Evolutionary conservation across 495 filamentous ascomycete species (phyloP).

Genomic region (Astrothelium subdiscretum): DNA sequence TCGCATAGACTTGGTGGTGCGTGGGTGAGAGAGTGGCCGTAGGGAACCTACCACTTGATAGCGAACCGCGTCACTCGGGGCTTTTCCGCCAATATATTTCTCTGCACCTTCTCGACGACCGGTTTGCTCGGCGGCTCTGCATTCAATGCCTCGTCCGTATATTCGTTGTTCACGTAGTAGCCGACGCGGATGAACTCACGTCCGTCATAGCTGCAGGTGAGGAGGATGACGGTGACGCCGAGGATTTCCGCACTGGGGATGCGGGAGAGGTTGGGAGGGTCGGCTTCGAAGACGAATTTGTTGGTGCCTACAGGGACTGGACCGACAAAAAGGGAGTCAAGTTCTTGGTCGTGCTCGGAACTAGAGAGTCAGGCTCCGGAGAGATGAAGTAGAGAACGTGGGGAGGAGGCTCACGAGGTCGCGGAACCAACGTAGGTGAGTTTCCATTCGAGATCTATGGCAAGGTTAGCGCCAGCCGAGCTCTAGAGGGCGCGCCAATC

Average conservation of each 20-base stretch:
- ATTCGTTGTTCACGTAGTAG: conserved; percentile 99
- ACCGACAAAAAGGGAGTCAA: conserved; percentile 90
- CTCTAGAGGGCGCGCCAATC: background rate
- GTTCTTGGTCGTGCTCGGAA: conserved; percentile 93
- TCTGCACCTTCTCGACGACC: conserved; percentile 76
- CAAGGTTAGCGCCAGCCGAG: conserved; percentile 13
- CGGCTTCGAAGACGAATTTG: conserved; percentile 96
- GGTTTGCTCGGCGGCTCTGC: conserved; percentile 84
- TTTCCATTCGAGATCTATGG: conserved; percentile 95
- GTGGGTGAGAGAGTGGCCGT: background rate
- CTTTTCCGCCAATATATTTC: conserved; percentile 93
- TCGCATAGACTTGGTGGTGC: background rate
- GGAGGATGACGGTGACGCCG: conserved; percentile 91
- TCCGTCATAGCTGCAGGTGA: conserved; percentile 91
- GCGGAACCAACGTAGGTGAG: conserved; percentile 97
- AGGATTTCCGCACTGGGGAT: conserved; percentile 92
- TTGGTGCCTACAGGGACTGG: conserved; percentile 95
- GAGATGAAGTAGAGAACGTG: conserved; percentile 10
- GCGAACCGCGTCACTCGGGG: conserved; percentile 92
- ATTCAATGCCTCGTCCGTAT: conserved; percentile 78
- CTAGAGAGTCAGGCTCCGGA: conserved; percentile 34
- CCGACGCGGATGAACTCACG: conserved; percentile 96
- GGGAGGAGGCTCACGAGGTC: conserved; percentile 58
- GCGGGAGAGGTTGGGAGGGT: conserved; percentile 73
- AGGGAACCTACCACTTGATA: conserved; percentile 79